These are phyloP conservation scores for Pestalotiopsis fici DNA, from an alignment of 2,329 filamentous ascomycete genomes.

Conservation along the genomic window DNA sequence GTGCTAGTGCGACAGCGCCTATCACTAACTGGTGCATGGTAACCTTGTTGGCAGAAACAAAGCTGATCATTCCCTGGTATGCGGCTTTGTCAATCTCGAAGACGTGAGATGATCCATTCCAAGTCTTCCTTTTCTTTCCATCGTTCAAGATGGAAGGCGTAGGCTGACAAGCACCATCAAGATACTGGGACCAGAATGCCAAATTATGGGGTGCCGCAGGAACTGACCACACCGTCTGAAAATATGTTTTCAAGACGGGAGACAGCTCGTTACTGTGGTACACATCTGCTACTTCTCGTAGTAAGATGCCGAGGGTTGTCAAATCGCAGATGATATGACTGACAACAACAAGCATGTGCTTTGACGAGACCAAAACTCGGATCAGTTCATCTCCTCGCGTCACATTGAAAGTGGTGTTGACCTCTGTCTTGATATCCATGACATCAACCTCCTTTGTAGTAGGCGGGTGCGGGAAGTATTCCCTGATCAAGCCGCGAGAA, in stretches of 20 bases:
- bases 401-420: constrained; percentile 26
- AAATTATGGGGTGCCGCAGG: background rate
- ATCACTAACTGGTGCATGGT: constrained; percentile 3
- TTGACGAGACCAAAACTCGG: constrained; percentile 23
- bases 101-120: background rate
- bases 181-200: background rate
- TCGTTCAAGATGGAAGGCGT: background rate
- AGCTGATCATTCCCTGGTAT: background rate
- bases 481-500: background rate
- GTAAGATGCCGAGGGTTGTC: constrained; percentile 26
- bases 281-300: constrained; percentile 22
- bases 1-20: background rate
- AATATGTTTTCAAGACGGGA: background rate
- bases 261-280: constrained; percentile 15
- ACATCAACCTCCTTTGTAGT: background rate
- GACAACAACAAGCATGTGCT: constrained; percentile 21
- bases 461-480: background rate
- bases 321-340: constrained; percentile 35
- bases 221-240: background rate
- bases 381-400: constrained; percentile 19
- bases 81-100: background rate
- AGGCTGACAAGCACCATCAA: background rate
- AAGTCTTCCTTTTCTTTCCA: background rate
- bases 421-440: constrained; percentile 5
- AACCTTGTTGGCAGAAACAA: background rate